A percentile compares a stretch with the other conserved stretches of the same genome.
Conservation (phyloP, 1,284 basidiomycete genomes). For the Salmacisia buchloeana region DNA sequence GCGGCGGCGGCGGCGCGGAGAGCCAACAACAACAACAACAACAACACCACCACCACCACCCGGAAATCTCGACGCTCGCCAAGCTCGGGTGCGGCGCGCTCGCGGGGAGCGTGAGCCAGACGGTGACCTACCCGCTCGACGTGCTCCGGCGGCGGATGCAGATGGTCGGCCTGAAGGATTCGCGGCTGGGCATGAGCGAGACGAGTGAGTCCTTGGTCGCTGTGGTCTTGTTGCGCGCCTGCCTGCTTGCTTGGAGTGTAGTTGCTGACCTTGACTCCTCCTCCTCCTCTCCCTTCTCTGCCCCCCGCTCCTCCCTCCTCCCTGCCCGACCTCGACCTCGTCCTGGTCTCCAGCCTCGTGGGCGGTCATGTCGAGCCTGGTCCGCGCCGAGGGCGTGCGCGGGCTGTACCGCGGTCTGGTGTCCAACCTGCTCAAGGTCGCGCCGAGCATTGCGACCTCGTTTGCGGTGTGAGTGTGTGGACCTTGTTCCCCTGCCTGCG, state of each 20-base stretch:
- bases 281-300: neutral
- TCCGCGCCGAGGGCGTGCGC: constrained; percentile 66
- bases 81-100: constrained; percentile 56
- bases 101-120: constrained; percentile 71
- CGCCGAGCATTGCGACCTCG: constrained; percentile 44
- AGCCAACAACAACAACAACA: no score
- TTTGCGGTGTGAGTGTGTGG: constrained; percentile 12
- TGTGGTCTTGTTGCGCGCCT: neutral
- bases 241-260: neutral
- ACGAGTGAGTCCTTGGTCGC: constrained; percentile 48
- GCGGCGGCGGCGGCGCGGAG: no score
- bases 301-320: neutral
- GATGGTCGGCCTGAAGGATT: constrained; percentile 73
- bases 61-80: constrained; percentile 27
- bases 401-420: constrained; percentile 81
- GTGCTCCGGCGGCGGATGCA: constrained; percentile 92
- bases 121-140: constrained; percentile 91
- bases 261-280: neutral
- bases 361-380: constrained; percentile 67
- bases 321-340: neutral
- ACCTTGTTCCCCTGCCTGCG: neutral
- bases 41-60: constrained; percentile 41
- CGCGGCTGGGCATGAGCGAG: constrained; percentile 65
- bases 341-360: constrained; percentile 51
- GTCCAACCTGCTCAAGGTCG: constrained; percentile 78